These are phyloP conservation scores for Tricladium varicosporioides DNA, from an alignment of 2,329 filamentous ascomycete species.

Conservation along the genomic window DNA sequence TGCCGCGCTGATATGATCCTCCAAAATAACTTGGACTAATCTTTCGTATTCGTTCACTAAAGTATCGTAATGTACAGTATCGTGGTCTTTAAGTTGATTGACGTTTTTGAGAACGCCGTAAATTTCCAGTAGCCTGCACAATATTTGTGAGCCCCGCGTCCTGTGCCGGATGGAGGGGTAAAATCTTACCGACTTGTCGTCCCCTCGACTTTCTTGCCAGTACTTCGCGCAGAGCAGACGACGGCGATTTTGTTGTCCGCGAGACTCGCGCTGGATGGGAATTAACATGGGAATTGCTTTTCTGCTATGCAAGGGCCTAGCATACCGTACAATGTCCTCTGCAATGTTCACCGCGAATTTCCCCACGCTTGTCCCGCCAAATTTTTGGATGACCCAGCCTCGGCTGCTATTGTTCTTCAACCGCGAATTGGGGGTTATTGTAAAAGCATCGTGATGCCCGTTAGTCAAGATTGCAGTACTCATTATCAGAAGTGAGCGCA, in stretches of 20 bases:
- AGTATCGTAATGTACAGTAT: conserved; percentile 48
- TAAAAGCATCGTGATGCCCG: conserved; percentile 16
- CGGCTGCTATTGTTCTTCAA: conserved; percentile 33
- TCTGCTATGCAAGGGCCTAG: background rate
- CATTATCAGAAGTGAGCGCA: conserved; percentile 19
- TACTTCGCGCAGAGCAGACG: conserved; percentile 93
- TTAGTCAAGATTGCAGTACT: conserved; percentile 15
- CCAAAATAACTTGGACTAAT: conserved; percentile 77
- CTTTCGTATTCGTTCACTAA: conserved; percentile 64
- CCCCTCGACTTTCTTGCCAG: conserved; percentile 88
- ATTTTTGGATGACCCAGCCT: conserved; percentile 88
- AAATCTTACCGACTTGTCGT: conserved; percentile 83
- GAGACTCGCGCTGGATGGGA: conserved; percentile 52
- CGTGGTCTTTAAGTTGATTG: conserved; percentile 50
- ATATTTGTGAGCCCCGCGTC: conserved; percentile 12
- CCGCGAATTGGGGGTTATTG: conserved; percentile 7
- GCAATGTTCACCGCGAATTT: conserved; percentile 83
- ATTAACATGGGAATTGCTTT: conserved; percentile 16
- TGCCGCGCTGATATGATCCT: conserved; percentile 77
- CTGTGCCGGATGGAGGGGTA: conserved; percentile 4
- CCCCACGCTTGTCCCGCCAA: conserved; percentile 91
- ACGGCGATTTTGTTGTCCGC: conserved; percentile 76
- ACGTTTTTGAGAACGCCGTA: conserved; percentile 56
- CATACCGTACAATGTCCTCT: conserved; percentile 66
- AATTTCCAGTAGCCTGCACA: conserved; percentile 50